Evolutionary conservation across 2,329 filamentous ascomycete genomes (phyloP).

Genomic region (Colletotrichum limetticola): DNA sequence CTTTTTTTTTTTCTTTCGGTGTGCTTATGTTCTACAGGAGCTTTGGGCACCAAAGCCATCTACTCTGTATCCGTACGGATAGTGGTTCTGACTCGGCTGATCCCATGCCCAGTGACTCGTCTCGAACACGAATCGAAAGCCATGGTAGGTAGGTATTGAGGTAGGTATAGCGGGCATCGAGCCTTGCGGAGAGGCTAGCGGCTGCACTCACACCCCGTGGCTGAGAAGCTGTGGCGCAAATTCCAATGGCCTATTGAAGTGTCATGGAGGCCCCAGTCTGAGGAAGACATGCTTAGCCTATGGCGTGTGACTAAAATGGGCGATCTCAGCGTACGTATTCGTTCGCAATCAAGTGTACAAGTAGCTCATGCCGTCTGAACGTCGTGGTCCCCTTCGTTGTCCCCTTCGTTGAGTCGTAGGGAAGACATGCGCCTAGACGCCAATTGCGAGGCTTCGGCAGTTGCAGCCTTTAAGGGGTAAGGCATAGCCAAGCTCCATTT

Average conservation of each 20-base stretch:
- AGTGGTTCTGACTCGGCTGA: conserved; percentile 5
- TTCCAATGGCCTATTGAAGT: neutral
- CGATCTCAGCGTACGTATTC: neutral
- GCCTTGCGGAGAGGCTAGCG: neutral
- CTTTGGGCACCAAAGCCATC: neutral
- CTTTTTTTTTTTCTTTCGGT: neutral
- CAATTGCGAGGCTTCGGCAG: conserved; percentile 13
- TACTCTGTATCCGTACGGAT: neutral
- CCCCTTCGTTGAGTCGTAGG: neutral
- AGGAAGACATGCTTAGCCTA: neutral
- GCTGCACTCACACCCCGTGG: neutral
- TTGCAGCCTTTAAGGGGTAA: neutral
- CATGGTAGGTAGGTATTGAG: neutral
- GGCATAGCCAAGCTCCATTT: neutral
- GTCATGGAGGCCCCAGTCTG: neutral
- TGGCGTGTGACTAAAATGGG: neutral
- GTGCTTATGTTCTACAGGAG: neutral
- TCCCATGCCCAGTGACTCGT: conserved; percentile 19
- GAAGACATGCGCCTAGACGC: neutral
- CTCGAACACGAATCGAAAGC: neutral
- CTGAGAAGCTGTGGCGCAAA: conserved; percentile 1
- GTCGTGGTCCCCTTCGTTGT: too few species aligned
- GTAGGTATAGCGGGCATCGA: neutral
- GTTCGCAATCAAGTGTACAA: neutral
- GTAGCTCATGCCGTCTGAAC: neutral